A percentile compares a stretch with the other conserved stretches of the same genome.
These are phyloP conservation scores for Delitschia confertaspora DNA, from an alignment of 495 filamentous ascomycete genomes.

Conservation along the genomic window DNA sequence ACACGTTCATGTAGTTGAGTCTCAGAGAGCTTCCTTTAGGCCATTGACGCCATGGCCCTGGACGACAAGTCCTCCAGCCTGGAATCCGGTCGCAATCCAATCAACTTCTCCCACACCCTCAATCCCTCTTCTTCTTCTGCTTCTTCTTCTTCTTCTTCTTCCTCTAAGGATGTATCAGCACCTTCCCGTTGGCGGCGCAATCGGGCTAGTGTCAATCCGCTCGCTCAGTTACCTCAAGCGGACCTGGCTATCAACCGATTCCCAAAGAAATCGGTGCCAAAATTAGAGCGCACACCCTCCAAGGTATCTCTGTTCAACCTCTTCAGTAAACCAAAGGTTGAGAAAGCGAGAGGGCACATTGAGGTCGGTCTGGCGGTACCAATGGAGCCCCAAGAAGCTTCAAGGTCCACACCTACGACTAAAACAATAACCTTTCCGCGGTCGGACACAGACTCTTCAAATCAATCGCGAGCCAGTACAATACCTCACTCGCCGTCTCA, in stretches of 20 bases:
- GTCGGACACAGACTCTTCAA: background rate
- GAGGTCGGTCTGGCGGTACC: conserved; percentile 32
- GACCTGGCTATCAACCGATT: conserved; percentile 2
- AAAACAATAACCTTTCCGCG: conserved; percentile 13
- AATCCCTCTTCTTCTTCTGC: no score
- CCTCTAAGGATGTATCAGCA: conserved; percentile 10
- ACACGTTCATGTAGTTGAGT: conserved; percentile 17
- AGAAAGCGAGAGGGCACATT: conserved; percentile 32
- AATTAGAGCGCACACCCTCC: conserved; percentile 25
- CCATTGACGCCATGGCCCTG: conserved; percentile 23
- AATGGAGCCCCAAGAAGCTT: conserved; percentile 12
- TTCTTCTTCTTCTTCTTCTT: no score
- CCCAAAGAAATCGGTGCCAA: conserved; percentile 12
- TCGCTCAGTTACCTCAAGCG: conserved; percentile 13
- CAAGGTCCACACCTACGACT: conserved; percentile 9
- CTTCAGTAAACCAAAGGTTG: conserved; percentile 39
- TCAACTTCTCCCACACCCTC: conserved; percentile 4
- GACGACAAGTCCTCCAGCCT: conserved; percentile 12
- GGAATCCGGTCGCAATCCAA: conserved; percentile 8
- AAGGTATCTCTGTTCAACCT: conserved; percentile 38
- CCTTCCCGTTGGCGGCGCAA: conserved; percentile 22
- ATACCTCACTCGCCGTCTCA: conserved; percentile 18
- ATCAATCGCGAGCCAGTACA: conserved; percentile 9
- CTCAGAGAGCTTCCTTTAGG: conserved; percentile 7
- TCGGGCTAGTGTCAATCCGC: conserved; percentile 12